phyloP scores from a whole-genome alignment of 169 alveolate species.

The Eimeria zaria region DNA sequence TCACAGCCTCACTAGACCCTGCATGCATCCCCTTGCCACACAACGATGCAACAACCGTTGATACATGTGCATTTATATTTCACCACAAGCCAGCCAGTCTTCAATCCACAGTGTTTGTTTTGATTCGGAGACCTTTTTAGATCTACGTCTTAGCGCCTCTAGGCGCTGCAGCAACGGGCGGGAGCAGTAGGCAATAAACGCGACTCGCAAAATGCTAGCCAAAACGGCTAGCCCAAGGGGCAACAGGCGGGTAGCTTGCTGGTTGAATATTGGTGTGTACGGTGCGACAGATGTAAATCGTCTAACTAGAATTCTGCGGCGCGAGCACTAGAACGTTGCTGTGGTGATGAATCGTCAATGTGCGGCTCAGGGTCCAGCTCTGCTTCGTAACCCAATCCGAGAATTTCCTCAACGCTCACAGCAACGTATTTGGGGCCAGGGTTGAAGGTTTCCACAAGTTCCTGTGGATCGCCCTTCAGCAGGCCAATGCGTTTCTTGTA shows the following conservation, averaged over 20 bases:
- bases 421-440: slow-evolving; percentile 17
- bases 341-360: not conserved
- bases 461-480: slow-evolving; percentile 32
- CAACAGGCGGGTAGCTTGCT: not conserved
- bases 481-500: slow-evolving; percentile 20
- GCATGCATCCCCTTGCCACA: not conserved
- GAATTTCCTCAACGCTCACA: slow-evolving; percentile 20
- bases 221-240: too few species aligned
- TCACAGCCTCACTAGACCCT: not conserved
- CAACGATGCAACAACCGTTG: not conserved
- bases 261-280: not conserved
- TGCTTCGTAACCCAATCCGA: slow-evolving; percentile 44
- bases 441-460: slow-evolving; percentile 2
- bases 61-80: not conserved
- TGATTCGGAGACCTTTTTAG: not conserved
- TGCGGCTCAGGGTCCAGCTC: slow-evolving; percentile 38
- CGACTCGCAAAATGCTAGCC: not conserved
- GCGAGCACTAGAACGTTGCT: not conserved
- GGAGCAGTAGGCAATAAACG: not conserved
- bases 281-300: not conserved
- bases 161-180: slow-evolving; percentile 5
- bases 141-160: not conserved
- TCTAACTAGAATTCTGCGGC: slow-evolving; percentile 18
- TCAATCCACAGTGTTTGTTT: not conserved
- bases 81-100: not conserved